phyloP scores from a whole-genome alignment of 768 basidiomycete genomes.

The Trametes coccinea region DNA sequence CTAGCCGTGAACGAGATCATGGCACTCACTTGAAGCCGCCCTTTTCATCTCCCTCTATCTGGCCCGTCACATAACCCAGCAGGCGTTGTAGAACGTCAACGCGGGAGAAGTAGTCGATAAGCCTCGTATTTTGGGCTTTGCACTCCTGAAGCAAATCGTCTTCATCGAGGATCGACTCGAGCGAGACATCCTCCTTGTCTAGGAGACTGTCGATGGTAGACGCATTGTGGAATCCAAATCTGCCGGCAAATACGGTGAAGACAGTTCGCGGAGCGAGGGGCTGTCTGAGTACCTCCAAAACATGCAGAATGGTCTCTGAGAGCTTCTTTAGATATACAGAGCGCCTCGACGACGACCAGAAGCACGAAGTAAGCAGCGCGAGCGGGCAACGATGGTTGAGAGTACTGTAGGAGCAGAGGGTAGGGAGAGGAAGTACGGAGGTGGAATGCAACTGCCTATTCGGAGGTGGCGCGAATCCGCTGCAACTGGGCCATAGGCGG shows the following conservation, averaged over 20 bases:
- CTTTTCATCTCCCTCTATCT: constrained; percentile 78
- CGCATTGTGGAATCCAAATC: constrained; percentile 90
- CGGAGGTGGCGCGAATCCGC: constrained; percentile 19
- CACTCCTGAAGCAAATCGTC: constrained; percentile 93
- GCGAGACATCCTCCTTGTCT: constrained; percentile 84
- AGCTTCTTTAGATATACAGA: not conserved
- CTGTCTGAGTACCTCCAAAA: constrained; percentile 47
- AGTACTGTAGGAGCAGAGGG: not conserved
- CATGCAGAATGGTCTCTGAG: constrained; percentile 33
- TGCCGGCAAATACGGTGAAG: constrained; percentile 35
- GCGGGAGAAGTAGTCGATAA: constrained; percentile 85
- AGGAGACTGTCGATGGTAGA: constrained; percentile 88
- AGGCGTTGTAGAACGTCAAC: constrained; percentile 79
- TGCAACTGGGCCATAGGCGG: not conserved
- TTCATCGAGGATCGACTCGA: constrained; percentile 92
- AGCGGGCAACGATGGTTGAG: not conserved
- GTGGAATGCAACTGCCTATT: constrained; percentile 23
- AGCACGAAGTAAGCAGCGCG: not conserved
- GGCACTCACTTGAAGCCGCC: constrained; percentile 77
- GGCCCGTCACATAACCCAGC: constrained; percentile 83
- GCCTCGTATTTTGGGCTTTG: constrained; percentile 88
- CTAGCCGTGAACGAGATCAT: not conserved
- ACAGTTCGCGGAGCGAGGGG: constrained; percentile 13
- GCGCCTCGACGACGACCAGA: not conserved
- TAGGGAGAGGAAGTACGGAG: not conserved